phyloP scores from a whole-genome alignment of 2,329 filamentous ascomycete species.

The Fusarium irregulare region DNA sequence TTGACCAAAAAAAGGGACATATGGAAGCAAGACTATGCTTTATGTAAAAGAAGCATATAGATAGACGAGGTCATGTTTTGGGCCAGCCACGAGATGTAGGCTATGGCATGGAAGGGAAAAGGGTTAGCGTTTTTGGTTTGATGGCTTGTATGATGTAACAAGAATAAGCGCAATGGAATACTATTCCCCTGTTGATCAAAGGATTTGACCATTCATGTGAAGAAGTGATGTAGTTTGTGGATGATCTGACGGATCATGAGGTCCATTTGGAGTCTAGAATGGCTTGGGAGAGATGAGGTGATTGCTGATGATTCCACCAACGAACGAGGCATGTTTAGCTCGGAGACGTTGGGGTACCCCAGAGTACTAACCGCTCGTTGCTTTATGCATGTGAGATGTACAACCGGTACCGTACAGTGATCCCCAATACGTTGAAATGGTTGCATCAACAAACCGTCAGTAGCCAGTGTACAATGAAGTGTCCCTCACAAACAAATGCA shows the following conservation, averaged over 20 bases:
- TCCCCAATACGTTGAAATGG: neutral
- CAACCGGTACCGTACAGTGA: neutral
- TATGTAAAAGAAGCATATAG: constrained; percentile 1
- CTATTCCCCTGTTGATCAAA: constrained; percentile 10
- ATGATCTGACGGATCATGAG: constrained; percentile 24
- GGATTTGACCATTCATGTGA: constrained; percentile 7
- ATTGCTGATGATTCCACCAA: constrained; percentile 27
- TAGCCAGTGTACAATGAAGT: neutral
- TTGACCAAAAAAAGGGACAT: constrained; percentile 6
- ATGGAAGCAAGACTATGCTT: neutral
- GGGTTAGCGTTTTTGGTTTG: constrained; percentile 12
- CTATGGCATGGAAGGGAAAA: neutral
- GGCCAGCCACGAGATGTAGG: neutral
- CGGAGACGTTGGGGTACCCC: constrained; percentile 17
- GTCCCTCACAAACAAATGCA: neutral
- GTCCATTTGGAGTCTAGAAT: constrained; percentile 6
- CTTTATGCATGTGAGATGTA: constrained; percentile 9
- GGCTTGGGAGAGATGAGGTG: neutral
- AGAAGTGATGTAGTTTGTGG: constrained; percentile 10
- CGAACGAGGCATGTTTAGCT: constrained; percentile 10
- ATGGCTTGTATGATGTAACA: constrained; percentile 25
- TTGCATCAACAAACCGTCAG: neutral
- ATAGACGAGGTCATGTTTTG: constrained; percentile 5
- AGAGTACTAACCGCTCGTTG: neutral
- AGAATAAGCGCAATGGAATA: constrained; percentile 18